Conservation (phyloP, 2,329 filamentous ascomycete genomes). For the Trichoderma sp. region DNA sequence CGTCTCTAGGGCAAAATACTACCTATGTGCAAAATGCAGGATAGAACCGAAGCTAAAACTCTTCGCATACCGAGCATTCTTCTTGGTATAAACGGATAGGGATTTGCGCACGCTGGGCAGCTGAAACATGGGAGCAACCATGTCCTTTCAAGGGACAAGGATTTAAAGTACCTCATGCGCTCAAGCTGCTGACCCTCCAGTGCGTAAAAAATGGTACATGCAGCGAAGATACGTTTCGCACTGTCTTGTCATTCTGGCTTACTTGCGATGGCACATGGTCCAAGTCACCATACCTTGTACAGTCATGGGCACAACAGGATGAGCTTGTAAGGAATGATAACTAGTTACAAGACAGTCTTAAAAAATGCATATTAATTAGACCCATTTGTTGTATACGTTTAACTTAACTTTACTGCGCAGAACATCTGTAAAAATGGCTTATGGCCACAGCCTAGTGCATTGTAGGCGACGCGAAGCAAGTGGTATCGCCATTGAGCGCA, state of each 20-base stretch:
- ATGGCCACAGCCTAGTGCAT: background rate
- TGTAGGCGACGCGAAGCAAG: background rate
- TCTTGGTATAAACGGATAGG: background rate
- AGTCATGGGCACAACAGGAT: background rate
- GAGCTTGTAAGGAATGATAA: background rate
- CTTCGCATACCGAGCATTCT: background rate
- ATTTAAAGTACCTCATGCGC: background rate
- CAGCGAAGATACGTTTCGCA: background rate
- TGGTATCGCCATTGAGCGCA: background rate
- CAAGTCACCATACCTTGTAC: background rate
- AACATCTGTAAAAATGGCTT: background rate
- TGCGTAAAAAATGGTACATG: background rate
- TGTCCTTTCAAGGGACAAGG: background rate
- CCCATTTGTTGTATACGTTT: background rate
- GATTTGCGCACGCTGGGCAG: background rate
- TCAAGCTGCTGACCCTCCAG: slow-evolving; percentile 6
- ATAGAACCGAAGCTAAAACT: background rate
- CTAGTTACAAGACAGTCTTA: background rate
- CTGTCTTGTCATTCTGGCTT: slow-evolving; percentile 8
- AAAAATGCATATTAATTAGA: background rate
- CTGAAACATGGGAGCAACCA: background rate
- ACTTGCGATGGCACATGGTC: background rate
- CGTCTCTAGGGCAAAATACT: background rate
- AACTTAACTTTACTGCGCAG: background rate
- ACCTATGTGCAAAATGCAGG: background rate